Conservation (phyloP, 371 early-diverging fungal species). For the Lichtheimia hyalospora region DNA sequence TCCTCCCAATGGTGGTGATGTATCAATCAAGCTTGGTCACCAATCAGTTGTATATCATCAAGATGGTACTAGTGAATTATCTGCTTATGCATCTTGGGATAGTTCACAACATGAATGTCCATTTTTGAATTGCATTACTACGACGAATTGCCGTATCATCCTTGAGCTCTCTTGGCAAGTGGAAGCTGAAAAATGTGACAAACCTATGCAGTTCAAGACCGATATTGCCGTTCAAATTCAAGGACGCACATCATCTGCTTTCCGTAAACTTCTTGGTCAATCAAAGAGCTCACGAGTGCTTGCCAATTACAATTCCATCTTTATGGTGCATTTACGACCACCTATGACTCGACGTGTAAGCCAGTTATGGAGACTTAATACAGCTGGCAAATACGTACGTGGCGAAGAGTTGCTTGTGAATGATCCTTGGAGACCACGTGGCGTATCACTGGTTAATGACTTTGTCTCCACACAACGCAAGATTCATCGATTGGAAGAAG, state of each 20-base stretch:
- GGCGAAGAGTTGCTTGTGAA: constrained; percentile 73
- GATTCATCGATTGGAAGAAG: constrained; percentile 40
- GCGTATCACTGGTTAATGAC: constrained; percentile 69
- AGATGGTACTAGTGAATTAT: constrained; percentile 66
- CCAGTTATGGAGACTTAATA: constrained; percentile 76
- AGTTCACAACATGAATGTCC: constrained; percentile 77
- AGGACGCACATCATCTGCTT: constrained; percentile 48
- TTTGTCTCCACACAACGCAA: constrained; percentile 46
- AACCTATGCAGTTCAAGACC: constrained; percentile 61
- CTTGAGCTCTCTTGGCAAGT: constrained; percentile 60
- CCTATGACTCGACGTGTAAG: constrained; percentile 57
- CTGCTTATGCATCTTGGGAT: constrained; percentile 78
- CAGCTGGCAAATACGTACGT: constrained; percentile 77
- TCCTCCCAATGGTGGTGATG: constrained; percentile 48
- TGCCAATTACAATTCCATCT: constrained; percentile 54
- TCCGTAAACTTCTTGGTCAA: constrained; percentile 23
- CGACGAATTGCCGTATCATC: constrained; percentile 57
- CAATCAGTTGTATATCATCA: constrained; percentile 49
- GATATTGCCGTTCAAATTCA: constrained; percentile 66
- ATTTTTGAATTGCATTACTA: constrained; percentile 71
- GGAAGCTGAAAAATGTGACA: constrained; percentile 57
- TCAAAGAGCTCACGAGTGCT: constrained; percentile 31
- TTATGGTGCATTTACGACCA: constrained; percentile 58
- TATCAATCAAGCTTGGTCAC: constrained; percentile 47
- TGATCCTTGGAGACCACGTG: constrained; percentile 74